Evolutionary conservation across 2,329 filamentous ascomycete species (phyloP).

Genomic region (Delphinella strobiligena): DNA sequence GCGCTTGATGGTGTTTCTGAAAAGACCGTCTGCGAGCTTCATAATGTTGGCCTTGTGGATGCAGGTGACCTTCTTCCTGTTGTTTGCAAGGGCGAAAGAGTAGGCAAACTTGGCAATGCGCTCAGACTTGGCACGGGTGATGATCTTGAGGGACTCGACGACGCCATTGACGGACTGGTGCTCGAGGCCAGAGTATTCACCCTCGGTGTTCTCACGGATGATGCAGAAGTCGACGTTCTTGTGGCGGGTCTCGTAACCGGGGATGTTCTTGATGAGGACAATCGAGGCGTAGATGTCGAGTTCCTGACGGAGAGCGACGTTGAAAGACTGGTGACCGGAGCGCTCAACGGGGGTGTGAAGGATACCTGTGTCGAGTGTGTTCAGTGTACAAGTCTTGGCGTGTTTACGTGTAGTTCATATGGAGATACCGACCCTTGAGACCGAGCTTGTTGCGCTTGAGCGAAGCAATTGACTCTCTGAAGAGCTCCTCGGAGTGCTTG

Average conservation of each 20-base stretch:
- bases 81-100: constrained; percentile 94
- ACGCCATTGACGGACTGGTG: constrained; percentile 95
- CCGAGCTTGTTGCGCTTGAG: constrained; percentile 98
- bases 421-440: constrained; percentile 57
- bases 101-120: constrained; percentile 99
- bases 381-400: too few relatives aligned
- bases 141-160: constrained; percentile 99
- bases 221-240: constrained; percentile 96
- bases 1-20: constrained; percentile 93
- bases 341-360: constrained; percentile 94
- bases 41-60: constrained; percentile 99
- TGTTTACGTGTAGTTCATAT: background rate
- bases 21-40: constrained; percentile 98
- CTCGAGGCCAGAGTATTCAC: constrained; percentile 97
- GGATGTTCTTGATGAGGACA: constrained; percentile 98
- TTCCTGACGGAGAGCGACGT: constrained; percentile 96
- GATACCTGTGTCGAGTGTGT: constrained; percentile 42
- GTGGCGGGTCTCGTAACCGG: constrained; percentile 94
- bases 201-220: constrained; percentile 99
- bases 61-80: constrained; percentile 98
- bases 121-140: constrained; percentile 97
- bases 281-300: constrained; percentile 99
- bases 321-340: constrained; percentile 98
- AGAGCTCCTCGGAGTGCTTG: constrained; percentile 86
- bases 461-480: constrained; percentile 89